Evolutionary conservation across 208 protist genomes (phyloP).

Genomic region (Trypanosomatidae sp.): DNA sequence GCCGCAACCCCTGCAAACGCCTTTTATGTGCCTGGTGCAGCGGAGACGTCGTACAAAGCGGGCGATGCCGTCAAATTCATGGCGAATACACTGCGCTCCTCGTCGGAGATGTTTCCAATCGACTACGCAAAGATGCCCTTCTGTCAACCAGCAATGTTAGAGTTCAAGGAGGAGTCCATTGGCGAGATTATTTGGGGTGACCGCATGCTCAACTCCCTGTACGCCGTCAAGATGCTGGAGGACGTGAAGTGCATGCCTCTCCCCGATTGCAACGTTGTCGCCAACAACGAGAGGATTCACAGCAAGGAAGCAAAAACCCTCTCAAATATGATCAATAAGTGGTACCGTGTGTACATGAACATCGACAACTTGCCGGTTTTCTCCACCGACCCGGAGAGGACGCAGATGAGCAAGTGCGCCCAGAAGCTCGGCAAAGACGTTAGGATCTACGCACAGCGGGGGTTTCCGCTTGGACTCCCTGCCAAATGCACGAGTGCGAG

Average conservation of each 20-base stretch:
- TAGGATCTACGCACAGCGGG: slow-evolving; percentile 43
- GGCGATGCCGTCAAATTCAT: slow-evolving; percentile 45
- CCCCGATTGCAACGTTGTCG: slow-evolving; percentile 37
- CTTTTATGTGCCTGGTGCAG: slow-evolving; percentile 66
- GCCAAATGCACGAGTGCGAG: slow-evolving; percentile 26
- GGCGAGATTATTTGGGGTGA: slow-evolving; percentile 87
- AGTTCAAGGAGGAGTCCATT: slow-evolving; percentile 44
- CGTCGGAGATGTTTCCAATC: slow-evolving; percentile 60
- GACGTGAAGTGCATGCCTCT: slow-evolving; percentile 43
- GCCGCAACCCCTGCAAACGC: slow-evolving; percentile 9
- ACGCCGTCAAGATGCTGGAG: slow-evolving; percentile 53
- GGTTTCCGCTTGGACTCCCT: slow-evolving; percentile 71
- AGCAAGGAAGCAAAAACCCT: slow-evolving; percentile 21
- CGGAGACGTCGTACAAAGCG: slow-evolving; percentile 49
- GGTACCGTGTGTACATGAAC: slow-evolving; percentile 84
- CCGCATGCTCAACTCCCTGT: slow-evolving; percentile 68
- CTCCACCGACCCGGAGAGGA: slow-evolving; percentile 16
- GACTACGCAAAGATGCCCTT: slow-evolving; percentile 78
- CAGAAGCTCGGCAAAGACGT: slow-evolving; percentile 26
- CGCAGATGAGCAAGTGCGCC: slow-evolving; percentile 17
- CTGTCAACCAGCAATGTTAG: slow-evolving; percentile 38
- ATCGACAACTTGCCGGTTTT: slow-evolving; percentile 85
- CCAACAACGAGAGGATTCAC: slow-evolving; percentile 35
- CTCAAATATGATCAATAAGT: slow-evolving; percentile 57
- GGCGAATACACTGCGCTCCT: slow-evolving; percentile 77